phyloP scores from a whole-genome alignment of 108 stramenopile genomes.

The Discostella stelligeroides region DNA sequence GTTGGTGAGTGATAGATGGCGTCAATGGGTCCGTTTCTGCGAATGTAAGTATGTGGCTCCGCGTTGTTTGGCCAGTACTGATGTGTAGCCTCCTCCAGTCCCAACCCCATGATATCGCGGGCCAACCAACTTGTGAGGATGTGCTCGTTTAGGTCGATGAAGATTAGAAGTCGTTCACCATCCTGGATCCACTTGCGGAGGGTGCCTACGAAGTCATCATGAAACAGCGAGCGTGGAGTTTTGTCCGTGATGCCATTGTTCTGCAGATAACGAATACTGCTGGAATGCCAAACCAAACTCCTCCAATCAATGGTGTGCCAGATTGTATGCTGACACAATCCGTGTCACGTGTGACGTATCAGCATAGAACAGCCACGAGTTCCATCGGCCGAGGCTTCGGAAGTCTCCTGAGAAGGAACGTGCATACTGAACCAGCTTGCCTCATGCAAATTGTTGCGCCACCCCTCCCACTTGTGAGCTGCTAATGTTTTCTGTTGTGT shows the following conservation, averaged over 20 bases:
- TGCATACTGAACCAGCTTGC: not conserved
- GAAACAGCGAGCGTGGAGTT: not conserved
- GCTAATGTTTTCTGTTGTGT: too few species aligned
- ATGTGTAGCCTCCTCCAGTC: conserved; percentile 1
- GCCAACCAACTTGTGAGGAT: not conserved
- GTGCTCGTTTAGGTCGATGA: conserved; percentile 6
- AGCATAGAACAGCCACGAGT: not conserved
- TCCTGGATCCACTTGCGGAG: not conserved
- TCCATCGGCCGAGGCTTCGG: not conserved
- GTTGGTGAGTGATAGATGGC: not conserved
- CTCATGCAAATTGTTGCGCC: too few species aligned
- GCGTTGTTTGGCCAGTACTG: not conserved
- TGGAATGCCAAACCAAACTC: not conserved
- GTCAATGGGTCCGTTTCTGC: not conserved
- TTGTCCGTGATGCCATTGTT: not conserved
- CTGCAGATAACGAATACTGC: not conserved
- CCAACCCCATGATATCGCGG: not conserved
- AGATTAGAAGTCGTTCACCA: not conserved
- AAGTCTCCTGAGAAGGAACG: not conserved
- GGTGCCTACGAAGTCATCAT: not conserved
- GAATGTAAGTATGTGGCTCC: not conserved
- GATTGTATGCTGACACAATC: not conserved
- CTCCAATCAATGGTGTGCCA: not conserved
- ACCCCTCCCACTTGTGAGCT: not conserved
- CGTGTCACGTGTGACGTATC: not conserved